phyloP scores from a whole-genome alignment of 805 yeast species.

The Ogataea paradorogensis region DNA sequence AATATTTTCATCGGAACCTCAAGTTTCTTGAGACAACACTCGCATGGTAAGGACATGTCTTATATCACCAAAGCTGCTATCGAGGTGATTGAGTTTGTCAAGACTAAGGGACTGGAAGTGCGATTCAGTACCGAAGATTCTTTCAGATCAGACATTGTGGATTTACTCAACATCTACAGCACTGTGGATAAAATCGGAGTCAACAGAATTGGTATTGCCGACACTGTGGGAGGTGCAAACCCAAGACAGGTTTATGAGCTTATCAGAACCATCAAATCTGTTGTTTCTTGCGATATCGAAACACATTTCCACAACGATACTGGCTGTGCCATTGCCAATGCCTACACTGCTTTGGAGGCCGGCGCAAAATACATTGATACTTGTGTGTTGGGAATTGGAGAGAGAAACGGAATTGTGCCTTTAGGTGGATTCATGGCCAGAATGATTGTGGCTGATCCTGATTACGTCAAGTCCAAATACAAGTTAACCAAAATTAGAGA shows the following conservation, averaged over 20 bases:
- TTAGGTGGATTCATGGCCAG: conserved; percentile 98
- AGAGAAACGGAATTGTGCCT: conserved; percentile 97
- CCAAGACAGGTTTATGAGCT: conserved; percentile 98
- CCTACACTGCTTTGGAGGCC: conserved; percentile 96
- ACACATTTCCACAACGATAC: conserved; percentile 99
- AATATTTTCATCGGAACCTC: conserved; percentile 98
- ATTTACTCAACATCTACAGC: conserved; percentile 88
- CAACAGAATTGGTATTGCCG: conserved; percentile 98
- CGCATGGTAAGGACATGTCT: conserved; percentile 98
- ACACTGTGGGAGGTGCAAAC: conserved; percentile 98
- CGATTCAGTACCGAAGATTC: conserved; percentile 97
- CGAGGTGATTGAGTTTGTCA: conserved; percentile 96
- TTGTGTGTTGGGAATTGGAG: conserved; percentile 96
- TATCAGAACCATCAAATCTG: conserved; percentile 87
- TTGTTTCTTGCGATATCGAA: conserved; percentile 95
- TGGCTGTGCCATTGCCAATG: conserved; percentile 98
- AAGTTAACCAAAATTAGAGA: conserved; percentile 95
- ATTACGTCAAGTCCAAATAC: conserved; percentile 89
- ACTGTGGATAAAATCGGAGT: conserved; percentile 97
- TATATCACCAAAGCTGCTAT: conserved; percentile 94
- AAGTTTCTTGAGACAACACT: conserved; percentile 87
- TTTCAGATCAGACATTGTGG: conserved; percentile 94
- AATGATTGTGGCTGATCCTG: conserved; percentile 98
- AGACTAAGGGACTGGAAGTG: conserved; percentile 94
- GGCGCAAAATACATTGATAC: conserved; percentile 96